Percentiles rank a stretch among this genome's conserved stretches.
These are phyloP conservation scores for Neopestalotiopsis rosae DNA, from an alignment of 2,329 filamentous ascomycete genomes.

Conservation along the genomic window DNA sequence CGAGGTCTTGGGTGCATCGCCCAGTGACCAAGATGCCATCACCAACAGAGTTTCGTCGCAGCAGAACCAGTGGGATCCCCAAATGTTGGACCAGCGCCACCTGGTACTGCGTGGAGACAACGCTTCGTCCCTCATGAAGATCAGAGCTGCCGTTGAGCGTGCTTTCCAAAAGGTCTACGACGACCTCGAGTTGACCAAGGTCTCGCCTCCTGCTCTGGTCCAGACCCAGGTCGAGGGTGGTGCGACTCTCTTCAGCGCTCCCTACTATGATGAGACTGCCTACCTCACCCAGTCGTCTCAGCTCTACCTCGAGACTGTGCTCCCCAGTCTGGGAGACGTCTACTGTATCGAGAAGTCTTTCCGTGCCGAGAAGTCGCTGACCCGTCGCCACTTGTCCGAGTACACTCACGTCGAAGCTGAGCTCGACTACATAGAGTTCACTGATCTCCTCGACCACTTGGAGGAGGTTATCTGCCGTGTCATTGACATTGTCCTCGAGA, in stretches of 20 bases:
- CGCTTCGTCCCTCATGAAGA: slow-evolving; percentile 84
- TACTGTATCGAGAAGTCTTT: slow-evolving; percentile 99
- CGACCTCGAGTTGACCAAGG: slow-evolving; percentile 79
- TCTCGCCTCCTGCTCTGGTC: slow-evolving; percentile 87
- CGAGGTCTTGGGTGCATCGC: slow-evolving; percentile 77
- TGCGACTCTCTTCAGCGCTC: slow-evolving; percentile 85
- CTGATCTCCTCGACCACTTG: slow-evolving; percentile 84
- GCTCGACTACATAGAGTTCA: slow-evolving; percentile 93
- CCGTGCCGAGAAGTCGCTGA: slow-evolving; percentile 95
- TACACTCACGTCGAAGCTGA: slow-evolving; percentile 98
- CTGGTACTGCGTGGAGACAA: slow-evolving; percentile 84
- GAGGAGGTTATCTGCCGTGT: slow-evolving; percentile 88
- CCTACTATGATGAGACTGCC: slow-evolving; percentile 88
- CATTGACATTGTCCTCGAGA: slow-evolving; percentile 75
- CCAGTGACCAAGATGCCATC: slow-evolving; percentile 87
- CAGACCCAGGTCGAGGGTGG: slow-evolving; percentile 96
- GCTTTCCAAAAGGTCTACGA: slow-evolving; percentile 83
- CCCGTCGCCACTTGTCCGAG: slow-evolving; percentile 90
- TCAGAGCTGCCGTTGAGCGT: slow-evolving; percentile 79
- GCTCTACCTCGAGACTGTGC: slow-evolving; percentile 93
- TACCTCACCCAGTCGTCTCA: slow-evolving; percentile 98
- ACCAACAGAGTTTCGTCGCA: slow-evolving; percentile 71
- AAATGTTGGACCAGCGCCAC: slow-evolving; percentile 81
- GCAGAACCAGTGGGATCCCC: slow-evolving; percentile 61
- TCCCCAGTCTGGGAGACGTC: slow-evolving; percentile 90